Evolutionary conservation across 805 yeast genomes (phyloP).

Genomic region (Cyberlindnera galapagoensis): DNA sequence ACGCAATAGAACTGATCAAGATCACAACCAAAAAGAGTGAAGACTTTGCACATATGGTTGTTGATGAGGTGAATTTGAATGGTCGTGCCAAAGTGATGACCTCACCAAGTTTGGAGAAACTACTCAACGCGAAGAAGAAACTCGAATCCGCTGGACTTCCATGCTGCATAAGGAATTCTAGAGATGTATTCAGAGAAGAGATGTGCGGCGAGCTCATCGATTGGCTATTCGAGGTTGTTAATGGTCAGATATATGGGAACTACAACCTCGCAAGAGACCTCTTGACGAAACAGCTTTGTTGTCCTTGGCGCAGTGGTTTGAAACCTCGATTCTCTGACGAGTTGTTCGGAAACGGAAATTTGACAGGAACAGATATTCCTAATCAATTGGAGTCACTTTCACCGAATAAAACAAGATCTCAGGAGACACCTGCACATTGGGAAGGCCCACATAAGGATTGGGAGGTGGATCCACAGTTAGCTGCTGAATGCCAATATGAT

Average conservation of each 20-base stretch:
- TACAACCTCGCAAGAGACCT: constrained; percentile 40
- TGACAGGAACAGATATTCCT: constrained; percentile 1
- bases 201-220: constrained; percentile 64
- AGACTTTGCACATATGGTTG: constrained; percentile 69
- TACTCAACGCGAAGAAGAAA: constrained; percentile 48
- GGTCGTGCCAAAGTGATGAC: constrained; percentile 70
- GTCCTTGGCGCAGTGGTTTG: constrained; percentile 56
- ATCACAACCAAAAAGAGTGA: constrained; percentile 56
- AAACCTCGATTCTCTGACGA: constrained; percentile 1
- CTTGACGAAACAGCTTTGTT: constrained; percentile 51
- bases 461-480: constrained; percentile 37
- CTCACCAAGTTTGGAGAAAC: constrained; percentile 41
- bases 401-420: constrained; percentile 6
- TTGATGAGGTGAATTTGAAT: constrained; percentile 48
- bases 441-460: constrained; percentile 34
- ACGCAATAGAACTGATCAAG: constrained; percentile 61
- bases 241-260: constrained; percentile 45
- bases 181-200: constrained; percentile 74
- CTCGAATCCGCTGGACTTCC: constrained; percentile 60
- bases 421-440: constrained; percentile 29
- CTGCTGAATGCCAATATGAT: constrained; percentile 42
- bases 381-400: not conserved
- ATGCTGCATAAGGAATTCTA: constrained; percentile 54
- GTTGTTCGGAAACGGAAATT: not conserved
- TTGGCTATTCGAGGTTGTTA: constrained; percentile 60